These are phyloP conservation scores for Euphorbia lathyris DNA, from an alignment of 345 rosid species.

Conservation along the genomic window DNA sequence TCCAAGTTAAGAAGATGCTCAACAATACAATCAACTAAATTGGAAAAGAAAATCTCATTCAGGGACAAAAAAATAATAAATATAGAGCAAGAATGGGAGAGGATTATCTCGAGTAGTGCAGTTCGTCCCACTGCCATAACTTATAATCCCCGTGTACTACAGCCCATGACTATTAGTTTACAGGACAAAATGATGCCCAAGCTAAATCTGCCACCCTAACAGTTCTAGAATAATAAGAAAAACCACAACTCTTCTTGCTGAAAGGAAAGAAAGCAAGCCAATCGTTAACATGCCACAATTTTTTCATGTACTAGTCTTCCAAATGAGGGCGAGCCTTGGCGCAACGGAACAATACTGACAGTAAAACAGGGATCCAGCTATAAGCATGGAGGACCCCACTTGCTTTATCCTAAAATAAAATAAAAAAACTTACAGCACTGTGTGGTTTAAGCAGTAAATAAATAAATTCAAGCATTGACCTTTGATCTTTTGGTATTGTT, in stretches of 20 bases:
- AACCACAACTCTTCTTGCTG: neutral
- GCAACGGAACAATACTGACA: too few species aligned
- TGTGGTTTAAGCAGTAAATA: neutral
- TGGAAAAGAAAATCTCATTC: too few species aligned
- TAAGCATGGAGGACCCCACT: neutral
- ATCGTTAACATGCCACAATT: neutral
- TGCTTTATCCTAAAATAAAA: too few species aligned
- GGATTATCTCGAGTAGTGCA: neutral
- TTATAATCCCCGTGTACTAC: neutral
- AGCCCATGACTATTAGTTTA: neutral
- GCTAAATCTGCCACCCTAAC: neutral
- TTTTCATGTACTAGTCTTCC: neutral
- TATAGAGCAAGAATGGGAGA: too few species aligned
- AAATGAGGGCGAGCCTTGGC: too few species aligned
- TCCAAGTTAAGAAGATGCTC: neutral
- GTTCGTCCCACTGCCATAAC: neutral
- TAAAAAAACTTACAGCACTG: neutral
- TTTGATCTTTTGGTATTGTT: neutral
- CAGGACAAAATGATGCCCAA: neutral
- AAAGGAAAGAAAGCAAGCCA: neutral
- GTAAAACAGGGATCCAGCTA: neutral
- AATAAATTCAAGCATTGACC: neutral
- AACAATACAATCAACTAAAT: neutral
- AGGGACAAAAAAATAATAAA: too few species aligned
- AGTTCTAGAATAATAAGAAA: neutral